phyloP scores from a whole-genome alignment of 768 basidiomycete genomes.

The Dioszegia crocea region DNA sequence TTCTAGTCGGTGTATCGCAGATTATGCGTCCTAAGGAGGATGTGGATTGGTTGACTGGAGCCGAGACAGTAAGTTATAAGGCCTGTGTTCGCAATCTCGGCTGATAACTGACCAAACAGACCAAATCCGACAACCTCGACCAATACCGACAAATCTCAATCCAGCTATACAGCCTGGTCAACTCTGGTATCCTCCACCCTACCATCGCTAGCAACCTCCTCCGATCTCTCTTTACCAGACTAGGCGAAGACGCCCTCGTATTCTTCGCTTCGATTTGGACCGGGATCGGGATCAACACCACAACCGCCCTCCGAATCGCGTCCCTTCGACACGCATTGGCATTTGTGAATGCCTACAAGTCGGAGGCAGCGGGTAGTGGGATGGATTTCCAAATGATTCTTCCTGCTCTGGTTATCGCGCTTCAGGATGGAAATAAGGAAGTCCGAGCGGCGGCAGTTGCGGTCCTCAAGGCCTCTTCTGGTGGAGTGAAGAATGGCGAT shows the following conservation, averaged over 20 bases:
- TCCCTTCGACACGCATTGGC: conserved; percentile 73
- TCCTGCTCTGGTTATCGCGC: conserved; percentile 42
- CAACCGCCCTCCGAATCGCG: conserved; percentile 49
- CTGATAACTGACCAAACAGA: not conserved
- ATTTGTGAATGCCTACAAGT: conserved; percentile 70
- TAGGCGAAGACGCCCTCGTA: conserved; percentile 66
- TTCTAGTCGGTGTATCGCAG: not conserved
- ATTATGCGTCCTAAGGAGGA: not conserved
- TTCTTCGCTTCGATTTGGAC: conserved; percentile 76
- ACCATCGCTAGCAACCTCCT: conserved; percentile 61
- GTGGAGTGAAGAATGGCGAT: conserved; percentile 5
- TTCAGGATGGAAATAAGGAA: conserved; percentile 34
- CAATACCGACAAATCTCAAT: conserved; percentile 56
- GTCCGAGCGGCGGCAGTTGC: conserved; percentile 44
- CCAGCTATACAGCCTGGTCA: conserved; percentile 64
- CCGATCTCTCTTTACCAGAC: conserved; percentile 61
- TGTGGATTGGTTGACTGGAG: not conserved
- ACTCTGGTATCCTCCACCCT: conserved; percentile 56
- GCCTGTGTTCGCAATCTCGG: not conserved
- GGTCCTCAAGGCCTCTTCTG: conserved; percentile 25
- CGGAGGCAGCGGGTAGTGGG: conserved; percentile 39
- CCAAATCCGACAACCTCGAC: not conserved
- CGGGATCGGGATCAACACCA: too few relatives aligned
- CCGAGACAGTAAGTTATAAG: not conserved
- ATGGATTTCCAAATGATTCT: conserved; percentile 52